These are phyloP conservation scores for Rhododendron vialii DNA, from an alignment of 148 eudicot species.

Conservation along the genomic window DNA sequence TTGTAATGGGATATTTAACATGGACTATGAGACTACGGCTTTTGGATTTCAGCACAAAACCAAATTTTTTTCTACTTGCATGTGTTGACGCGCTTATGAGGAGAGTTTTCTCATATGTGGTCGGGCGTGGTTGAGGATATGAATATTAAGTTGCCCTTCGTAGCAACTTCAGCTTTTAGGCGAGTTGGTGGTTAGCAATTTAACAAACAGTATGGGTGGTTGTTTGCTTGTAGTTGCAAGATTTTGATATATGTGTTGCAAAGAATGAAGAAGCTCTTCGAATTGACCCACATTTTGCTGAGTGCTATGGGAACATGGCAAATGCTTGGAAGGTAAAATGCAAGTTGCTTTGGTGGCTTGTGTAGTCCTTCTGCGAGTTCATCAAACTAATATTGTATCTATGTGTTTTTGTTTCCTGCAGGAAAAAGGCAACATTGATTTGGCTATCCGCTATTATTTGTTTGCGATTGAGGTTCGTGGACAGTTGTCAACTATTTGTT, in stretches of 20 bases:
- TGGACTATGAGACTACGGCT: not conserved
- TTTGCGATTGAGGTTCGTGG: constrained; percentile 77
- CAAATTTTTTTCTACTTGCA: not conserved
- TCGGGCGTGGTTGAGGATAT: not conserved
- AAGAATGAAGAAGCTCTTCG: constrained; percentile 94
- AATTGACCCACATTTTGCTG: constrained; percentile 79
- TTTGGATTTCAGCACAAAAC: not conserved
- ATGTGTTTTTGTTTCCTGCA: constrained; percentile 23
- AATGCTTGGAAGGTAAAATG: constrained; percentile 91
- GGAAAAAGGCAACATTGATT: constrained; percentile 95
- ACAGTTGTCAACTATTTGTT: not conserved
- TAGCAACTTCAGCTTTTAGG: not conserved
- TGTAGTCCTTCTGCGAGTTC: not conserved
- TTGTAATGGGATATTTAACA: not conserved
- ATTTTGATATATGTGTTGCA: constrained; percentile 73
- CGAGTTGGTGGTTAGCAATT: not conserved
- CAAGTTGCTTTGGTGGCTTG: not conserved
- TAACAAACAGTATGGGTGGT: not conserved
- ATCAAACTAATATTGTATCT: not conserved
- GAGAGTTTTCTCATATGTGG: not conserved
- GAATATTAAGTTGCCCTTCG: not conserved
- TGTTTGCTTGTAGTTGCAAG: constrained; percentile 56
- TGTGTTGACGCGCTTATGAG: not conserved
- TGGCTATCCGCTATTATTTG: constrained; percentile 82
- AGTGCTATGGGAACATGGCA: constrained; percentile 97